Conservation (phyloP, 768 basidiomycete genomes). For the Amanita rubescens region DNA sequence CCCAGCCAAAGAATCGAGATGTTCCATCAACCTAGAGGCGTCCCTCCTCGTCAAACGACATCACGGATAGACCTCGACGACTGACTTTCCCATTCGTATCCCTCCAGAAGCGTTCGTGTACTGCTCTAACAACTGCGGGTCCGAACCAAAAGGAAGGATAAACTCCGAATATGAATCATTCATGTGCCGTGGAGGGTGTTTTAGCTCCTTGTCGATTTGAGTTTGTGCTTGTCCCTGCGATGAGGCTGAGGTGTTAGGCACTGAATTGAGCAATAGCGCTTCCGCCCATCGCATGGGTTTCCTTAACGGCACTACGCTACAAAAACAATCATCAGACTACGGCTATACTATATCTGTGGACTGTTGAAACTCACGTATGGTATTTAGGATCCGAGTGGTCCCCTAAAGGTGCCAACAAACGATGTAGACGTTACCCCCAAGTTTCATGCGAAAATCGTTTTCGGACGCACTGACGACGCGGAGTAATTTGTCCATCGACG, state of each 20-base stretch:
- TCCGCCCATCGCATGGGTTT: constrained; percentile 52
- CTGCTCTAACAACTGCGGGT: constrained; percentile 50
- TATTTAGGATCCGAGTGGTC: constrained; percentile 45
- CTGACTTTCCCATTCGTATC: constrained; percentile 58
- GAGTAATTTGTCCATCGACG: constrained; percentile 48
- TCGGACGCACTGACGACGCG: constrained; percentile 46
- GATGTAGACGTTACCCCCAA: background rate
- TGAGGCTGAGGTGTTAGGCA: too few relatives aligned
- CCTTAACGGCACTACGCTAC: constrained; percentile 51
- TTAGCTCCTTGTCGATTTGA: constrained; percentile 9
- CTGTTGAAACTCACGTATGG: constrained; percentile 32
- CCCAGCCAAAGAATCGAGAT: constrained; percentile 80
- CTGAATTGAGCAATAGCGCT: constrained; percentile 36
- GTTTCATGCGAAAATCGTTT: background rate
- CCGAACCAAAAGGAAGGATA: constrained; percentile 55
- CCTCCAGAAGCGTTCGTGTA: constrained; percentile 69
- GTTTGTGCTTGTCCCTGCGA: constrained; percentile 9
- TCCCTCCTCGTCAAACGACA: background rate
- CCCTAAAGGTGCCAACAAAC: constrained; percentile 25
- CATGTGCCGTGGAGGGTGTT: constrained; percentile 44
- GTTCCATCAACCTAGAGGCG: constrained; percentile 61
- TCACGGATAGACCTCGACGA: background rate
- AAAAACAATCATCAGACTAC: background rate
- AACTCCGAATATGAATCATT: constrained; percentile 66
- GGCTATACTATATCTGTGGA: background rate